Evolutionary conservation across 2,329 filamentous ascomycete genomes (phyloP).

Genomic region (Arthrobotrys megalospora): DNA sequence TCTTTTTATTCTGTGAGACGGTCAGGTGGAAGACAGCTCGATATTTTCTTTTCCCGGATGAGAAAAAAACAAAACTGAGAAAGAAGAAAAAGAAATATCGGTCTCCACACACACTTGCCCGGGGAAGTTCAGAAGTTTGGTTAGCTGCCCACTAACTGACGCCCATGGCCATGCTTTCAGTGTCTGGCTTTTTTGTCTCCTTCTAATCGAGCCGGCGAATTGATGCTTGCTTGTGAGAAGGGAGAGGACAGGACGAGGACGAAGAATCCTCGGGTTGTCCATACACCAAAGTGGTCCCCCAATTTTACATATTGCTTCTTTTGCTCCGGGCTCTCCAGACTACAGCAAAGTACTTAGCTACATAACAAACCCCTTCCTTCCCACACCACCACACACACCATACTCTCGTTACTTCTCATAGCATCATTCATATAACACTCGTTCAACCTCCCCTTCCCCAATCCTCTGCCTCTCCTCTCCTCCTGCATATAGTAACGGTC

Average conservation of each 20-base stretch:
- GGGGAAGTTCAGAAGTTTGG: constrained; percentile 56
- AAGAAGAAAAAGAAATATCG: constrained; percentile 31
- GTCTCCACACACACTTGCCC: constrained; percentile 58
- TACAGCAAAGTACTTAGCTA: neutral
- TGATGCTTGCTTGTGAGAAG: constrained; percentile 34
- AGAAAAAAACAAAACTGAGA: constrained; percentile 16
- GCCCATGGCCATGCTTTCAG: constrained; percentile 31
- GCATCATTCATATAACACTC: constrained; percentile 48
- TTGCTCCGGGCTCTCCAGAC: constrained; percentile 23
- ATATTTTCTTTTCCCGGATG: constrained; percentile 40
- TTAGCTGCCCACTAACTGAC: constrained; percentile 32
- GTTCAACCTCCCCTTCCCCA: constrained; percentile 42
- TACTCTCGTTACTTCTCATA: constrained; percentile 42
- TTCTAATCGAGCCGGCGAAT: constrained; percentile 48
- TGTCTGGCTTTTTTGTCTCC: constrained; percentile 1
- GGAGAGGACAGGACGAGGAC: neutral
- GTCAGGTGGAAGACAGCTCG: constrained; percentile 56
- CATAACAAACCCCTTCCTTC: constrained; percentile 44
- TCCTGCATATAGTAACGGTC: constrained; percentile 43
- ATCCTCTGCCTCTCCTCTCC: constrained; percentile 27
- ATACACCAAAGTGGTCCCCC: constrained; percentile 18
- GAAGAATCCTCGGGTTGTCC: constrained; percentile 42
- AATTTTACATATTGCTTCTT: constrained; percentile 16
- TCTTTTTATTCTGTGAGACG: constrained; percentile 35
- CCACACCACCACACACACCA: constrained; percentile 38